phyloP scores from a whole-genome alignment of 257 asterid genomes.

The Hygrophila difformis region DNA sequence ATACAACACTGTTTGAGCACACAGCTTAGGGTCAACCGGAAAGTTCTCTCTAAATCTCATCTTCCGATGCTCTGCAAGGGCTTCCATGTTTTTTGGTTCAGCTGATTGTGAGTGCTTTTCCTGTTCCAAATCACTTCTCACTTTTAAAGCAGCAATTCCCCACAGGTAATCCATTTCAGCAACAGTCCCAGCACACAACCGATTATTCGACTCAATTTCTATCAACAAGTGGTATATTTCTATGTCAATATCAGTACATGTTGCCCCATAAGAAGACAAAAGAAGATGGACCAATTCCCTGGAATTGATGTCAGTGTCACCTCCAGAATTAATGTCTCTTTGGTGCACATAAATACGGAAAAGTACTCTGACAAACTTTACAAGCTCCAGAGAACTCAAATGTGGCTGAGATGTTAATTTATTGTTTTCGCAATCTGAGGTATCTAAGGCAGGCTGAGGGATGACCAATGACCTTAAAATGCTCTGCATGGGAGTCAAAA shows the following conservation, averaged over 20 bases:
- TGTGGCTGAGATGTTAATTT: slow-evolving; percentile 21
- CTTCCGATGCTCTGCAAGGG: slow-evolving; percentile 39
- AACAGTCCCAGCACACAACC: slow-evolving; percentile 45
- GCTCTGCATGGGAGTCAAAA: slow-evolving; percentile 61
- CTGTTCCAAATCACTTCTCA: slow-evolving; percentile 42
- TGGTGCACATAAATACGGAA: slow-evolving; percentile 41
- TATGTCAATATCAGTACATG: slow-evolving; percentile 54
- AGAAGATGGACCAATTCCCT: slow-evolving; percentile 63
- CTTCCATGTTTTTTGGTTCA: slow-evolving; percentile 31
- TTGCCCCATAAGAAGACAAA: slow-evolving; percentile 67
- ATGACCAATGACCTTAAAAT: slow-evolving; percentile 36
- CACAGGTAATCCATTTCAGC: slow-evolving; percentile 66
- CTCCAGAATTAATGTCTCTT: slow-evolving; percentile 29
- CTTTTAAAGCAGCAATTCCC: slow-evolving; percentile 62
- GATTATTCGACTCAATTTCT: slow-evolving; percentile 51
- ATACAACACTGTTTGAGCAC: slow-evolving; percentile 68
- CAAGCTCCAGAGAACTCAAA: slow-evolving; percentile 50
- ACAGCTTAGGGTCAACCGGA: slow-evolving; percentile 73
- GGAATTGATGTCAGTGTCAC: slow-evolving; percentile 43
- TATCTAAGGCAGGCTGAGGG: slow-evolving; percentile 22
- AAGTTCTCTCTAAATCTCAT: slow-evolving; percentile 65
- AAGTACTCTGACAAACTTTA: slow-evolving; percentile 68
- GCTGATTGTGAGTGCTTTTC: slow-evolving; percentile 24
- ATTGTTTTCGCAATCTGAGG: slow-evolving; percentile 23
- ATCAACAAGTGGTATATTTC: slow-evolving; percentile 62